These are phyloP conservation scores for Marasmius tenuissimus DNA, from an alignment of 1,284 basidiomycete species.

Conservation along the genomic window DNA sequence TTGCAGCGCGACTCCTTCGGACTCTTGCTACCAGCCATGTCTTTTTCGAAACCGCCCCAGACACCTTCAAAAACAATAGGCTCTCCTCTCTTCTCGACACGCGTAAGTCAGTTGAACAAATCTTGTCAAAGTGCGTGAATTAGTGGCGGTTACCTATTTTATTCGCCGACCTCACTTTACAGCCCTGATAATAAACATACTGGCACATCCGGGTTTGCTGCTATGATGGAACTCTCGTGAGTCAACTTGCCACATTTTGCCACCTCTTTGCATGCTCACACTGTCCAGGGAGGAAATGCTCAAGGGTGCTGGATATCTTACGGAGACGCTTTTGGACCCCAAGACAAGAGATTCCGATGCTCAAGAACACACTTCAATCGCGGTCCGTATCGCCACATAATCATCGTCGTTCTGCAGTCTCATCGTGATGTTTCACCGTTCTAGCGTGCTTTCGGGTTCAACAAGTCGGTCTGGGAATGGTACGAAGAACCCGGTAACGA, in stretches of 20 bases:
- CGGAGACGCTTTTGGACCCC: constrained; percentile 24
- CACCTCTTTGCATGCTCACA: background rate
- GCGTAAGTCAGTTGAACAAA: background rate
- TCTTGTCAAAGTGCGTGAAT: background rate
- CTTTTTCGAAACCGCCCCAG: background rate
- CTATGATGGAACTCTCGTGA: constrained; percentile 20
- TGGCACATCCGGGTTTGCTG: constrained; percentile 22
- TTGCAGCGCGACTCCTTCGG: background rate
- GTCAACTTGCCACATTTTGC: background rate
- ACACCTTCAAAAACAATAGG: background rate
- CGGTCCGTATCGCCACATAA: background rate
- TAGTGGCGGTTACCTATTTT: background rate
- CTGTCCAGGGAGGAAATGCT: constrained; percentile 21
- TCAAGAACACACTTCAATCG: constrained; percentile 6
- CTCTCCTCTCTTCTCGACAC: constrained; percentile 2
- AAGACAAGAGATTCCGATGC: constrained; percentile 14
- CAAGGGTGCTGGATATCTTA: constrained; percentile 23
- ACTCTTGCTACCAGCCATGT: background rate
- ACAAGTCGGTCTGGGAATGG: constrained; percentile 20
- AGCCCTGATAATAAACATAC: constrained; percentile 26
- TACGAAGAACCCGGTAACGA: constrained; percentile 22
- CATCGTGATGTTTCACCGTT: constrained; percentile 3
- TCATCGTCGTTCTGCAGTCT: background rate
- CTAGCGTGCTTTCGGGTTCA: constrained; percentile 16
- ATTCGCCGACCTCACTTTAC: background rate